Percentiles rank a stretch among this genome's conserved stretches.
These are phyloP conservation scores for Dissophora globulifera DNA, from an alignment of 192 early-diverging fungal genomes.

Conservation along the genomic window DNA sequence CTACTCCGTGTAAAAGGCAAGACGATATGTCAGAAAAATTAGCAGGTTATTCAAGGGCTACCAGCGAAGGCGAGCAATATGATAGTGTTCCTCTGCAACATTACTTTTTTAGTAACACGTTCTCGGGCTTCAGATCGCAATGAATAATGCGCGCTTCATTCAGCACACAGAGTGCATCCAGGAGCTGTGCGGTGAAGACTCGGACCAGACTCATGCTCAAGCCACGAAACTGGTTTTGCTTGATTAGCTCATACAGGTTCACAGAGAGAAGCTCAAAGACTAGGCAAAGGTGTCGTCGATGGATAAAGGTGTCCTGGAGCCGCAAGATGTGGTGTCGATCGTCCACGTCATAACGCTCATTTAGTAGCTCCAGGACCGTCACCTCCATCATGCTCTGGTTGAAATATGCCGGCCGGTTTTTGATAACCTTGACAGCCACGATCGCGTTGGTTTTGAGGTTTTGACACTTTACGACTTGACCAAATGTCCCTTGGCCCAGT, in stretches of 20 bases:
- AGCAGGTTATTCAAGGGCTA: no score
- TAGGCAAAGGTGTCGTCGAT: conserved; percentile 92
- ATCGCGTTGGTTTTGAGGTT: conserved; percentile 92
- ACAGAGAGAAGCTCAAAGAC: conserved; percentile 97
- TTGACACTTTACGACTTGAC: conserved; percentile 96
- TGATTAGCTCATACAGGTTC: conserved; percentile 98
- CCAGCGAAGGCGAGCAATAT: background rate
- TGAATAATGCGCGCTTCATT: conserved; percentile 93
- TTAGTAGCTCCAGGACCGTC: conserved; percentile 90
- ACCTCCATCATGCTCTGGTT: conserved; percentile 98
- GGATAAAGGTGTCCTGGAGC: conserved; percentile 93
- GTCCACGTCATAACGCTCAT: conserved; percentile 85
- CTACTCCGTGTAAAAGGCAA: conserved; percentile 46
- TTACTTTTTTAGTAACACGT: conserved; percentile 89
- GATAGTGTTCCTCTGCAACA: background rate
- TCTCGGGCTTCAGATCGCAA: conserved; percentile 99
- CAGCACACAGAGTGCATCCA: conserved; percentile 90
- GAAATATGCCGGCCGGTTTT: conserved; percentile 97
- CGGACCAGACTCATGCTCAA: conserved; percentile 93
- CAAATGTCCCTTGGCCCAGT: conserved; percentile 97
- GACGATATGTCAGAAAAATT: background rate
- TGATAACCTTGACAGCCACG: conserved; percentile 97
- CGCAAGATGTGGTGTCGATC: conserved; percentile 92
- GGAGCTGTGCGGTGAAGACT: conserved; percentile 91
- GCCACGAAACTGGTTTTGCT: conserved; percentile 96